phyloP scores from a whole-genome alignment of 176 grass and related monocot species.

The Raddia distichophylla region DNA sequence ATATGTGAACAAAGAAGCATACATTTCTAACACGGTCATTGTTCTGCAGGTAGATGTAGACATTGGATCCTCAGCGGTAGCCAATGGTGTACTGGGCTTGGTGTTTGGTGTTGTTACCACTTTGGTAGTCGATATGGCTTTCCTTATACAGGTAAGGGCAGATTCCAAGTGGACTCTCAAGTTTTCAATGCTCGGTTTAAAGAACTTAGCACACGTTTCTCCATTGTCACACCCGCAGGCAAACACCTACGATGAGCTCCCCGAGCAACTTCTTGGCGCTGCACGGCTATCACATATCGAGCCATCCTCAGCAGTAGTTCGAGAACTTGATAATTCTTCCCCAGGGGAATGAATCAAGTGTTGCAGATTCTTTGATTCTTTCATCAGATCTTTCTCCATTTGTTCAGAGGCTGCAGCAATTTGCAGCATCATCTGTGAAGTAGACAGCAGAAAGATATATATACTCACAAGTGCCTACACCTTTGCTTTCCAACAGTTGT shows the following conservation, averaged over 20 bases:
- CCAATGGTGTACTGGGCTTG: conserved; percentile 94
- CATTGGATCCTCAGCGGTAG: conserved; percentile 93
- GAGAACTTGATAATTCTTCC: conserved; percentile 48
- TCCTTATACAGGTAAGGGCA: conserved; percentile 89
- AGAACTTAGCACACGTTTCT: conserved; percentile 3
- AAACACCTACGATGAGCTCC: conserved; percentile 80
- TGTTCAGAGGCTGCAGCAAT: conserved; percentile 30
- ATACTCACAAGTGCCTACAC: background rate
- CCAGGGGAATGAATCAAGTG: conserved; percentile 7
- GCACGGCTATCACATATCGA: conserved; percentile 75
- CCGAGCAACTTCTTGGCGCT: conserved; percentile 82
- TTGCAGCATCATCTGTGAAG: conserved; percentile 19
- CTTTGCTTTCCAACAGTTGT: background rate
- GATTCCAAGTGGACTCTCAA: background rate
- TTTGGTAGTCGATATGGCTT: conserved; percentile 92
- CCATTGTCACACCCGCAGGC: conserved; percentile 52
- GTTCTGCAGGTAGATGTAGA: conserved; percentile 86
- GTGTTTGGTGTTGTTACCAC: conserved; percentile 91
- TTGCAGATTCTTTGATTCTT: conserved; percentile 49
- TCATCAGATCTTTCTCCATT: background rate
- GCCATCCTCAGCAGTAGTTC: conserved; percentile 59
- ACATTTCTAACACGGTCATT: background rate
- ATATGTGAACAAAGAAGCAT: background rate
- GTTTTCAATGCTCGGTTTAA: background rate
- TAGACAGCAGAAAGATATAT: background rate